These are phyloP conservation scores for Barnettozyma hawaiiensis DNA, from an alignment of 1,139 yeast species.

Conservation along the genomic window DNA sequence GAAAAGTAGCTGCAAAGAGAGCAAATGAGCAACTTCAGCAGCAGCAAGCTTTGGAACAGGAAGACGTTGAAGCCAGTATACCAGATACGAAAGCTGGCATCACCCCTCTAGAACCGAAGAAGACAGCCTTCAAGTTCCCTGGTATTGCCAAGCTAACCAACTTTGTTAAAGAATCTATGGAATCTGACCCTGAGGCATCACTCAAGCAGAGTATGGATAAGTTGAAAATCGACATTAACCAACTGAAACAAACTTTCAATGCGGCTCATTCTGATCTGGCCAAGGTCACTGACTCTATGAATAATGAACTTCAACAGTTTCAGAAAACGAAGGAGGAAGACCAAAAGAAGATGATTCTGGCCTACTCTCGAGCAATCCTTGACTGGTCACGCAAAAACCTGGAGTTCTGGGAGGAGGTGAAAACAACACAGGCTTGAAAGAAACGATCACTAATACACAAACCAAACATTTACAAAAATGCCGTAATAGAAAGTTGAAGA, in stretches of 20 bases:
- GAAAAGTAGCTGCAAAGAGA: conserved; percentile 19
- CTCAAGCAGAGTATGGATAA: conserved; percentile 51
- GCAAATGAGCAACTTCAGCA: conserved; percentile 33
- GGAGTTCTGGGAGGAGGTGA: conserved; percentile 70
- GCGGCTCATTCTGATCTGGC: conserved; percentile 54
- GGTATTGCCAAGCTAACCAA: conserved; percentile 49
- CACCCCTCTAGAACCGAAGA: conserved; percentile 25
- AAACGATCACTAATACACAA: background rate
- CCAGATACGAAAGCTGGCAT: conserved; percentile 3
- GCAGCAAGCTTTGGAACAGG: conserved; percentile 25
- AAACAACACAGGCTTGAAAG: conserved; percentile 31
- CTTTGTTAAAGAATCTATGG: conserved; percentile 64
- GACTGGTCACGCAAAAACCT: conserved; percentile 69
- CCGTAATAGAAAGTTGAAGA: too few relatives aligned
- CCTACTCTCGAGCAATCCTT: conserved; percentile 53
- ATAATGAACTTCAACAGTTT: conserved; percentile 35
- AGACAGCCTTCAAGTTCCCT: conserved; percentile 38
- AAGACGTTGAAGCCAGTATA: conserved; percentile 1
- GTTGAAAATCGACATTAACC: conserved; percentile 46
- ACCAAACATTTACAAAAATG: too few relatives aligned
- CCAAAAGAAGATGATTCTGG: conserved; percentile 40
- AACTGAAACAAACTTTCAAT: conserved; percentile 50
- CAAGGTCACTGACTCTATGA: conserved; percentile 45
- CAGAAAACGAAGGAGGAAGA: conserved; percentile 35
- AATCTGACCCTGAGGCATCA: conserved; percentile 63